phyloP scores from a whole-genome alignment of 345 rosid species.

The Viola odorata region DNA sequence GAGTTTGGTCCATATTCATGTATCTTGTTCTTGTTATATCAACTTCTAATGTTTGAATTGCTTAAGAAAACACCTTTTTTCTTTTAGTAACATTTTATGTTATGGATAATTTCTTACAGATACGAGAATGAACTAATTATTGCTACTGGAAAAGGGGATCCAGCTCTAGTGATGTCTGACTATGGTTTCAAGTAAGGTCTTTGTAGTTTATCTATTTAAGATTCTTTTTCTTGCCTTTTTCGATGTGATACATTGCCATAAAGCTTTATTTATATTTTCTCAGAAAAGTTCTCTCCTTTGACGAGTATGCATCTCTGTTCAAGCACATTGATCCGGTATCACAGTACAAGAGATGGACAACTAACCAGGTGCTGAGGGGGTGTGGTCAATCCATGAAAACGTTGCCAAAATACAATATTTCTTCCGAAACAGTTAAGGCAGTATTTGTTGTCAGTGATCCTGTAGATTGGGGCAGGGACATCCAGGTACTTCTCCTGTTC shows the following conservation, averaged over 20 bases:
- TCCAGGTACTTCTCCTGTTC: slow-evolving; percentile 31
- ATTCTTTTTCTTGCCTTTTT: neutral
- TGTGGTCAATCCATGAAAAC: neutral
- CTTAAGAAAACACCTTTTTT: neutral
- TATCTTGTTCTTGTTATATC: too few species aligned
- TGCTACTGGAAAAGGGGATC: slow-evolving; percentile 52
- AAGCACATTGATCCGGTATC: slow-evolving; percentile 42
- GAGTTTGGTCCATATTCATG: too few species aligned
- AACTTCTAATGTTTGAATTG: too few species aligned
- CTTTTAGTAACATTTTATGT: too few species aligned
- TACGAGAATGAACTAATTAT: slow-evolving; percentile 40
- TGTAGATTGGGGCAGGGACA: slow-evolving; percentile 51
- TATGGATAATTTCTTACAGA: slow-evolving; percentile 9
- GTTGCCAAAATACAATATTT: slow-evolving; percentile 18
- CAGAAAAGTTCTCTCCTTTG: slow-evolving; percentile 46
- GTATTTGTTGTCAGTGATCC: slow-evolving; percentile 46
- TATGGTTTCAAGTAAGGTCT: slow-evolving; percentile 48
- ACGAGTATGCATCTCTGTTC: slow-evolving; percentile 39
- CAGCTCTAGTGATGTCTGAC: slow-evolving; percentile 43
- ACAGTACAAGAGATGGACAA: slow-evolving; percentile 40
- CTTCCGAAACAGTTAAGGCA: slow-evolving; percentile 32
- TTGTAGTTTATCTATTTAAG: neutral
- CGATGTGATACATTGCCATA: neutral
- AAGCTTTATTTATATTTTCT: slow-evolving; percentile 6
- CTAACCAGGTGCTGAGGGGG: slow-evolving; percentile 12